phyloP scores from a whole-genome alignment of 2,329 filamentous ascomycete genomes.

The Aspergillus sp. region DNA sequence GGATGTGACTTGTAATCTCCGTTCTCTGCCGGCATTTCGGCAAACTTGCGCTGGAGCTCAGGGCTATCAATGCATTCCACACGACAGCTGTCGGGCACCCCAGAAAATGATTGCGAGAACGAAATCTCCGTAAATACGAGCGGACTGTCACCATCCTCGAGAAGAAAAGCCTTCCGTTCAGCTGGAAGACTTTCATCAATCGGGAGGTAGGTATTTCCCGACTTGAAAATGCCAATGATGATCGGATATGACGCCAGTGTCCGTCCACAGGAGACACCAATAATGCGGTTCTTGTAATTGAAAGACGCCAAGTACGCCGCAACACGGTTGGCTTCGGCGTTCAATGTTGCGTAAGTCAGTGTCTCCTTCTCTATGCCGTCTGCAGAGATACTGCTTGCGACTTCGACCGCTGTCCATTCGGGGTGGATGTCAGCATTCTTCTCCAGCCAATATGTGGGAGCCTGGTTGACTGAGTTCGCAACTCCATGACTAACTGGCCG shows the following conservation, averaged over 20 bases:
- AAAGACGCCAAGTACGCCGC: conserved; percentile 29
- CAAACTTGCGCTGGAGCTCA: conserved; percentile 21
- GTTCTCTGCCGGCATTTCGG: conserved; percentile 24
- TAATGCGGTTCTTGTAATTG: conserved; percentile 30
- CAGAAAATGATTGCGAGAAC: conserved; percentile 24
- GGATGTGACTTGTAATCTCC: conserved; percentile 21
- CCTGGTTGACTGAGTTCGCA: conserved; percentile 22
- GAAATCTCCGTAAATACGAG: conserved; percentile 34
- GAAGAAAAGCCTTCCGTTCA: conserved; percentile 35
- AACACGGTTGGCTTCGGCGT: conserved; percentile 30
- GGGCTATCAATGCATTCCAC: conserved; percentile 30
- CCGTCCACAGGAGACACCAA: conserved; percentile 35
- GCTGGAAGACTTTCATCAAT: conserved; percentile 38
- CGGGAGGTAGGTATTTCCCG: conserved; percentile 42
- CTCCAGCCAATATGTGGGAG: conserved; percentile 37
- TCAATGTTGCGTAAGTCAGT: conserved; percentile 33
- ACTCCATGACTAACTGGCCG: conserved; percentile 25
- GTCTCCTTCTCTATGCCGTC: conserved; percentile 27
- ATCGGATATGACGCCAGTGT: conserved; percentile 34
- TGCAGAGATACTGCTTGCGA: conserved; percentile 28
- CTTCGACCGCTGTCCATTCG: conserved; percentile 36
- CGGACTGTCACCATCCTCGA: conserved; percentile 33
- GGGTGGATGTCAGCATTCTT: conserved; percentile 31
- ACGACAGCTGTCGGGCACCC: conserved; percentile 25
- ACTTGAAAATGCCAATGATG: conserved; percentile 39